These are phyloP conservation scores for Taphrina betulina DNA, from an alignment of 1,139 yeast genomes.

Conservation along the genomic window DNA sequence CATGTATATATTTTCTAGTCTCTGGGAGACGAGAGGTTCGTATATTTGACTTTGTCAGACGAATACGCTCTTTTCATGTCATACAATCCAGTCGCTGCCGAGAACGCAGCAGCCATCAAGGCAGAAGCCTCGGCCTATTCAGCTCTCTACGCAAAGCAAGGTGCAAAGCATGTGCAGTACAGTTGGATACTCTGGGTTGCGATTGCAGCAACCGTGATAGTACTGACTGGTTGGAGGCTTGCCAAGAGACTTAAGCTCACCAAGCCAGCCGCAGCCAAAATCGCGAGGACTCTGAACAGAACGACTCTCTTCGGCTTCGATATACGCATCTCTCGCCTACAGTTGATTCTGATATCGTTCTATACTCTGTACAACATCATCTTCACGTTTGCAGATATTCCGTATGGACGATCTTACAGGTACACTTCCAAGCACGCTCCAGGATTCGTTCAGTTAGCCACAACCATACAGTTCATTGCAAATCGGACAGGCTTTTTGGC, in stretches of 20 bases:
- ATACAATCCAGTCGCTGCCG: constrained; percentile 11
- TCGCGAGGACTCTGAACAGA: neutral
- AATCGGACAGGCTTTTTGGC: constrained; percentile 61
- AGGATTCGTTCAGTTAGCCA: constrained; percentile 13
- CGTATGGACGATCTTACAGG: constrained; percentile 10
- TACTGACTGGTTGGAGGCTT: neutral
- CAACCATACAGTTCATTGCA: constrained; percentile 48
- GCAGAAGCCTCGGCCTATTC: constrained; percentile 9
- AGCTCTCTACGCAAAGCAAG: constrained; percentile 3
- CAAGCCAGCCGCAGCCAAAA: neutral
- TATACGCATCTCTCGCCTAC: neutral
- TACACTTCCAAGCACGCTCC: constrained; percentile 21
- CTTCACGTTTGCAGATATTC: constrained; percentile 12
- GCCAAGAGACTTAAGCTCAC: neutral
- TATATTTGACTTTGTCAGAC: too few species aligned
- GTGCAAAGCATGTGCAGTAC: constrained; percentile 8
- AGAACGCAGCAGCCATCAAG: neutral
- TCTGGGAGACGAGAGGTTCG: too few species aligned
- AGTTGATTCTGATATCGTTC: neutral
- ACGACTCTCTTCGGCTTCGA: neutral
- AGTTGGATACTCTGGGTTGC: constrained; percentile 15
- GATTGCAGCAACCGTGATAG: neutral
- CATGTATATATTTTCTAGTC: too few species aligned
- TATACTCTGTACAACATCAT: constrained; percentile 7
- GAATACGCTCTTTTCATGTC: constrained; percentile 2